These are phyloP conservation scores for Suillus clintonianus DNA, from an alignment of 768 basidiomycete species.

Conservation along the genomic window DNA sequence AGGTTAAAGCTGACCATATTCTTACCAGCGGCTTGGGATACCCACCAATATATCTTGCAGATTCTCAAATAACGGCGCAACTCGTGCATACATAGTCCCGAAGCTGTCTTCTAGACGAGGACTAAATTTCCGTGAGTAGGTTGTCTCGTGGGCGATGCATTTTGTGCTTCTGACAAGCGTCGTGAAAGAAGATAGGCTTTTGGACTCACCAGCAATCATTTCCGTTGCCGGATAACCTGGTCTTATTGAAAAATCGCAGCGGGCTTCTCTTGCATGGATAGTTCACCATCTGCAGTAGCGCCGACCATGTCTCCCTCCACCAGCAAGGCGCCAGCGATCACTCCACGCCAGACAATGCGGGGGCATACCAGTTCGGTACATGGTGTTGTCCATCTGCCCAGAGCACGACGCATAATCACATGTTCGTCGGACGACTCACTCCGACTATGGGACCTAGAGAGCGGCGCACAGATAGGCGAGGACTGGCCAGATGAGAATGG, in stretches of 20 bases:
- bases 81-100: no score
- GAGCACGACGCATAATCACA: neutral
- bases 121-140: no score
- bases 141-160: conserved; percentile 7
- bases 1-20: neutral
- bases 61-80: no score
- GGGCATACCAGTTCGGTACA: neutral
- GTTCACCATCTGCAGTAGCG: neutral
- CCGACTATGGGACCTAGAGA: neutral
- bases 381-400: neutral
- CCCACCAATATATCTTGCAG: no score
- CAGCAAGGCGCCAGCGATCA: neutral
- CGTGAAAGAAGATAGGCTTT: conserved; percentile 9
- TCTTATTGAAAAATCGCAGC: neutral
- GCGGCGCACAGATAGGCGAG: no score
- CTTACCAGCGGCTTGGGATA: no score
- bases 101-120: no score
- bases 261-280: neutral
- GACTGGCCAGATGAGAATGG: neutral
- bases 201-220: conserved; percentile 21
- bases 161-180: conserved; percentile 4
- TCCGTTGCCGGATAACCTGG: neutral
- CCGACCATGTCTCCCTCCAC: neutral
- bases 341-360: neutral
- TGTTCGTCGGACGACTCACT: neutral